Percentiles rank a stretch among this genome's conserved stretches.
Evolutionary conservation across 2,329 filamentous ascomycete species (phyloP).

Genomic region (Aspergillus clavatus): DNA sequence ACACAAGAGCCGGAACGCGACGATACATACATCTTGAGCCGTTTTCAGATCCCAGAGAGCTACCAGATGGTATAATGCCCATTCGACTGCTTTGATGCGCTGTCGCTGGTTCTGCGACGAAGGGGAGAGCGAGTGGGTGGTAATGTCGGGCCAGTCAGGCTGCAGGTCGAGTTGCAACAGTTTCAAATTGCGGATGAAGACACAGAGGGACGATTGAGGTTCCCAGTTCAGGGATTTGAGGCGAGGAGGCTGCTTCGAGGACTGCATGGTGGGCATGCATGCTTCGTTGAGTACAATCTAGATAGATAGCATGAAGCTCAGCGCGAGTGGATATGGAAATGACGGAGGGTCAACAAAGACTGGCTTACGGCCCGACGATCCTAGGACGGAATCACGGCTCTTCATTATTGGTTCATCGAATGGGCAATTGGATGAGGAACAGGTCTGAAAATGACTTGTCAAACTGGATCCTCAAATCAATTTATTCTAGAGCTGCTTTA

Average conservation of each 20-base stretch:
- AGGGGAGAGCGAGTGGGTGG: slow-evolving; percentile 64
- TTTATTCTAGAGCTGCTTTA: too few relatives aligned
- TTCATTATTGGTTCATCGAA: too few relatives aligned
- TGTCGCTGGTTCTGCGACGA: slow-evolving; percentile 71
- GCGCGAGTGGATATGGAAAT: background rate
- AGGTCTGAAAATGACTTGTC: too few relatives aligned
- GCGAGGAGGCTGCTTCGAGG: slow-evolving; percentile 25
- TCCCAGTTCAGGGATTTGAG: slow-evolving; percentile 34
- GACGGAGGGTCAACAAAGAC: slow-evolving; percentile 20
- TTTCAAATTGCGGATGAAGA: slow-evolving; percentile 79
- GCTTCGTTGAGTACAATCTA: background rate
- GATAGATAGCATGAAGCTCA: too few relatives aligned
- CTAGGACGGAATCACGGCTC: background rate
- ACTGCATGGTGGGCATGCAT: slow-evolving; percentile 26
- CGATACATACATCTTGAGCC: slow-evolving; percentile 58
- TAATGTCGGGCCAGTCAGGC: slow-evolving; percentile 76
- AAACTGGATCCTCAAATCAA: too few relatives aligned
- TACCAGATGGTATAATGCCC: slow-evolving; percentile 86
- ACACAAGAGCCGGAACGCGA: background rate
- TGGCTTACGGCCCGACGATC: slow-evolving; percentile 10
- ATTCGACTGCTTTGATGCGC: slow-evolving; percentile 78
- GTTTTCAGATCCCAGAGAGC: slow-evolving; percentile 74
- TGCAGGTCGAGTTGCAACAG: slow-evolving; percentile 73
- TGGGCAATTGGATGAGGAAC: too few relatives aligned
- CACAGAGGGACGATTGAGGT: slow-evolving; percentile 50